Evolutionary conservation across 2,329 filamentous ascomycete genomes (phyloP), one percentile per base, ranked within the genome.

Genomic region (Colletotrichum sp.): DNA sequence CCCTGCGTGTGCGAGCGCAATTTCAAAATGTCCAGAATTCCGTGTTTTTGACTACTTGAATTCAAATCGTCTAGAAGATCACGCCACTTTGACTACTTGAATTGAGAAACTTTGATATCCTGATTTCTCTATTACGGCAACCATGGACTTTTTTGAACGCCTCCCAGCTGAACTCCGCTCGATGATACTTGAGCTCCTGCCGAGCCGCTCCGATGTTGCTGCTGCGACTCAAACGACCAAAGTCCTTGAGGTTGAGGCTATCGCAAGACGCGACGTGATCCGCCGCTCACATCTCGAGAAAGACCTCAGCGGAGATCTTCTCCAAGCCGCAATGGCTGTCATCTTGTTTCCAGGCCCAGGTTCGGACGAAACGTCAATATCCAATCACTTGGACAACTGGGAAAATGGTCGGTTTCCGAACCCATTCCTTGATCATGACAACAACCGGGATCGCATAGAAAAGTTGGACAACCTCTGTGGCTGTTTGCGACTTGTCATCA

Each of bases 371-470:
- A 2, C 9, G 39, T 44, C 9, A 44, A 44, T 44, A 44, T 10
- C 39, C 16, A 1, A 2, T 10, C 39, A 44, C 39, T 44, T 44
- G 18, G 16, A n/a, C 5, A 1, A n/a, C 16, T 44, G 39, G 39
- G 3, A 1, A n/a, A 12, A n/a, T 18, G 2, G 2, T 0, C 0
- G 18, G 18, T 1, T 44, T 44, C 0, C 18, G 18, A 4, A 48
- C 9, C 39, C 39, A n/a, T 48, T 36, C 6, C 6, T 26, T 26
- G 26, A 26, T 26, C 26, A 26, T 26, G 26, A 26, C 34, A 36
- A 5, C 34, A 36, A 36, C 34, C 2, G 4, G 15, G 4, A 5
- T 1, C 6, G 2, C 34, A 39, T 39, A 39, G 36, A 39, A 39
- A 39, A 2, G 36, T 39, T 44, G 39, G 39, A 48, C 6, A 48